phyloP scores from a whole-genome alignment of 805 yeast species.

The Candida krabiensis region DNA sequence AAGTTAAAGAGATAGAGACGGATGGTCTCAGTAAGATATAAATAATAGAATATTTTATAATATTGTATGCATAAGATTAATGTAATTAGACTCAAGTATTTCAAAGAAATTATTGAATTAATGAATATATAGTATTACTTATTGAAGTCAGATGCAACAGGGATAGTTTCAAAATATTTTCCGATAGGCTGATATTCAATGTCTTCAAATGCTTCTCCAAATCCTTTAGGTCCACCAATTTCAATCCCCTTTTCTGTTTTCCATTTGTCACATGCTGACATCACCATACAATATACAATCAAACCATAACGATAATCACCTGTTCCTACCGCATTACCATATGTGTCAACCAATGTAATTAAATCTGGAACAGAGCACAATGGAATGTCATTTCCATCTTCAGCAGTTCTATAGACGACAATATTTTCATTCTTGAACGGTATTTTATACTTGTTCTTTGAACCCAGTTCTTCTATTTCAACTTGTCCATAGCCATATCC shows the following conservation, averaged over 20 bases:
- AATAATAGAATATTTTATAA: too few relatives aligned
- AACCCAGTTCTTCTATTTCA: slow-evolving; percentile 18
- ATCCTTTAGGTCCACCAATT: slow-evolving; percentile 41
- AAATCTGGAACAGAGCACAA: slow-evolving; percentile 43
- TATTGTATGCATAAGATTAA: too few relatives aligned
- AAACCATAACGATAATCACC: slow-evolving; percentile 45
- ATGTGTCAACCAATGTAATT: slow-evolving; percentile 38
- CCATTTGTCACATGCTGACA: slow-evolving; percentile 37
- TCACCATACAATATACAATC: slow-evolving; percentile 38
- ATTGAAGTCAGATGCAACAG: too few relatives aligned
- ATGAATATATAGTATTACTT: too few relatives aligned
- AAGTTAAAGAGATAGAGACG: too few relatives aligned
- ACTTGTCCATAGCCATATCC: slow-evolving; percentile 48
- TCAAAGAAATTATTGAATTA: slow-evolving; percentile 1
- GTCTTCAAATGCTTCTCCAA: slow-evolving; percentile 30
- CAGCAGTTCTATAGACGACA: slow-evolving; percentile 28
- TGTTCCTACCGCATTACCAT: slow-evolving; percentile 45
- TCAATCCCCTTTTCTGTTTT: slow-evolving; percentile 35
- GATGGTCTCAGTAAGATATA: too few relatives aligned
- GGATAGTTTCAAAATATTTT: too few relatives aligned
- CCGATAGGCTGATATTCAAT: slow-evolving; percentile 37
- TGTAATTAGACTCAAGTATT: too few relatives aligned
- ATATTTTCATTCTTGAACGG: slow-evolving; percentile 50
- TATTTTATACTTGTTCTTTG: slow-evolving; percentile 24
- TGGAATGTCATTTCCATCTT: slow-evolving; percentile 20